Percentiles rank a stretch among this genome's conserved stretches.
phyloP scores from a whole-genome alignment of 306 rosid genomes.

The Geum urbanum region DNA sequence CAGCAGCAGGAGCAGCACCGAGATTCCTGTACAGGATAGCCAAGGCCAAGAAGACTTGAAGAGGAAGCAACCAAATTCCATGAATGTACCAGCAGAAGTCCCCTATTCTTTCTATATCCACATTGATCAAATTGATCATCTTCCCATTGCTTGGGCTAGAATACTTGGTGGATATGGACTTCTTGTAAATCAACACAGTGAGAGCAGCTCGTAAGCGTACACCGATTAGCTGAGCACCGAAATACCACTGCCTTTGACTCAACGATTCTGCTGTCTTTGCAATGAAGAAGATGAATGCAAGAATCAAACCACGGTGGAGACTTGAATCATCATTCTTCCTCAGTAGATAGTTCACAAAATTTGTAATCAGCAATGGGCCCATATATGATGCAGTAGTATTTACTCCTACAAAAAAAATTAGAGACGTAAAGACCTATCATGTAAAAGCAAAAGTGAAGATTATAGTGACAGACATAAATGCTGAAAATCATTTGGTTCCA shows the following conservation, averaged over 20 bases:
- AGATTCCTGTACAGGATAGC: constrained; percentile 66
- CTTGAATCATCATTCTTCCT: constrained; percentile 42
- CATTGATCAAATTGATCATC: constrained; percentile 58
- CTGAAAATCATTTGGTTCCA: neutral
- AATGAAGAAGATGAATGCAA: constrained; percentile 70
- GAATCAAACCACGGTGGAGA: constrained; percentile 51
- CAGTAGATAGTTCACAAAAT: constrained; percentile 60
- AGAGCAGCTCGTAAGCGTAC: constrained; percentile 71
- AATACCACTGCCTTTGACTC: constrained; percentile 86
- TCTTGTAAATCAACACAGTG: constrained; percentile 49
- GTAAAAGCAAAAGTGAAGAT: neutral
- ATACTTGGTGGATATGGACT: constrained; percentile 41
- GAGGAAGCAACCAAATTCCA: constrained; percentile 87
- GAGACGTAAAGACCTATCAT: constrained; percentile 9
- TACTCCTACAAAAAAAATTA: constrained; percentile 39
- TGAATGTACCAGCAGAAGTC: constrained; percentile 80
- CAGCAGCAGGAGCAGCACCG: constrained; percentile 60
- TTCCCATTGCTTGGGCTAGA: constrained; percentile 62
- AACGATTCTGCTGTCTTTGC: constrained; percentile 75
- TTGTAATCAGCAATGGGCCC: constrained; percentile 73
- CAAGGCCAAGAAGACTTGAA: constrained; percentile 70
- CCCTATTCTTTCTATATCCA: constrained; percentile 84
- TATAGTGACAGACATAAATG: neutral
- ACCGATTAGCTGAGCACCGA: constrained; percentile 78
- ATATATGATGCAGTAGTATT: constrained; percentile 73